phyloP scores from a whole-genome alignment of 306 rosid species.

The Fagus crenata region DNA sequence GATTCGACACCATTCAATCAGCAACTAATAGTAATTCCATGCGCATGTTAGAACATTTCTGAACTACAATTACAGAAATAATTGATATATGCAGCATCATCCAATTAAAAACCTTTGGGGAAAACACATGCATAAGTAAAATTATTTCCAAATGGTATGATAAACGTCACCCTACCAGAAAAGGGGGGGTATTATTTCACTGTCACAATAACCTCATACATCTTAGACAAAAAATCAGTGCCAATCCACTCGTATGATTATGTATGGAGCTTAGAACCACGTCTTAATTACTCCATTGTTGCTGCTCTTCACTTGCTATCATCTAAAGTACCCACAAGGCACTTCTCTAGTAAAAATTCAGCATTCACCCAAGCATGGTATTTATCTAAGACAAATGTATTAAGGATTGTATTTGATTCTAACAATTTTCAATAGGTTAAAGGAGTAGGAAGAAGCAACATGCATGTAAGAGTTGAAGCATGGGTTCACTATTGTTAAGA shows the following conservation, averaged over 20 bases:
- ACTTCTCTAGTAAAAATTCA: slow-evolving; percentile 82
- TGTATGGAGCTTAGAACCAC: neutral
- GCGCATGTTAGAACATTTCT: neutral
- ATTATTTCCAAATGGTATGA: neutral
- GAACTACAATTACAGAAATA: neutral
- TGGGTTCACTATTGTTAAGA: too few species aligned
- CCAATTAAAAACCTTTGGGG: neutral
- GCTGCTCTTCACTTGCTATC: slow-evolving; percentile 40
- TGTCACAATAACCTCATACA: neutral
- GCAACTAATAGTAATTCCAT: too few species aligned
- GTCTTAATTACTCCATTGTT: neutral
- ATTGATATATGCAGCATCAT: neutral
- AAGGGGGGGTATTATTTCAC: neutral
- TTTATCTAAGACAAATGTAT: slow-evolving; percentile 55
- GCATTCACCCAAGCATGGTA: slow-evolving; percentile 96
- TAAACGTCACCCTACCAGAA: neutral
- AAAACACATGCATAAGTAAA: neutral
- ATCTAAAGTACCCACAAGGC: slow-evolving; percentile 76
- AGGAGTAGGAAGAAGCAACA: neutral
- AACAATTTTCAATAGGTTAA: neutral
- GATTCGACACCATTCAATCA: too few species aligned
- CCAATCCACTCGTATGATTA: slow-evolving; percentile 12
- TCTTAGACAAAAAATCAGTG: neutral
- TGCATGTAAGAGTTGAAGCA: neutral
- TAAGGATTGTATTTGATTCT: slow-evolving; percentile 42